Evolutionary conservation across 2,329 filamentous ascomycete genomes (phyloP), one percentile per base, ranked within the genome.

Genomic region (Pestalotiopsis fici): DNA sequence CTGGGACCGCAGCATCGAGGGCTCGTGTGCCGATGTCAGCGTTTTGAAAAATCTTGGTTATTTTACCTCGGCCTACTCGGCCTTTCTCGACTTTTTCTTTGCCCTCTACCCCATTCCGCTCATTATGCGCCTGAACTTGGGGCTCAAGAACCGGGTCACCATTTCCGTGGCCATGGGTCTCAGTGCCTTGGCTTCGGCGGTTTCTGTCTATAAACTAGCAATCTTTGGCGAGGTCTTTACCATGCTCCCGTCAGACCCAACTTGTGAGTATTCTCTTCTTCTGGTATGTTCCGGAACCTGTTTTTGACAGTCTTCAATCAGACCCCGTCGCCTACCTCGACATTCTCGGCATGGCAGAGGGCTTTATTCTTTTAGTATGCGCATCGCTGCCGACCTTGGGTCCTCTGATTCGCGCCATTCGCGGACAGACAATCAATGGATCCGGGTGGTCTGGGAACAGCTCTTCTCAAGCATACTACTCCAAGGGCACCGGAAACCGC

Each of bases 91-190:
- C 67, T 64, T 75, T 7, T 77, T 76, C 68, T 77, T 76, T 68
- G 75, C 75, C 9, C 67, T 77, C 7, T 77, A 76, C 57, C 75
- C 75, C 4, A 72, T 77, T 9, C 74, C 75, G 4, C 73, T 75
- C 21, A 67, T 77, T 18, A 77, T 77, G 75, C 73, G 75, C 25
- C 62, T 77, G n/a, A 76, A 76, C 59, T 75, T 77, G 74, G 73
- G 73, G 15, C 66, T 77, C 18, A 73, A 70, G 60, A 66, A 43
- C 23, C 75, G 75, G 21, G 35, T 77, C 21, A 57, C 55, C 23
- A 57, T 57, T 18, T 57, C 55, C 4, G 35, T 65, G 6, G 73
- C 75, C 18, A 62, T 77, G 39, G 71, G 75, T 55, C 68, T 77
- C 5, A 73, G 74, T 43, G 66, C 68, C 4, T 66, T 75, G 2